Conservation (phyloP, 495 filamentous ascomycete species). For the Lophium mytilinum region DNA sequence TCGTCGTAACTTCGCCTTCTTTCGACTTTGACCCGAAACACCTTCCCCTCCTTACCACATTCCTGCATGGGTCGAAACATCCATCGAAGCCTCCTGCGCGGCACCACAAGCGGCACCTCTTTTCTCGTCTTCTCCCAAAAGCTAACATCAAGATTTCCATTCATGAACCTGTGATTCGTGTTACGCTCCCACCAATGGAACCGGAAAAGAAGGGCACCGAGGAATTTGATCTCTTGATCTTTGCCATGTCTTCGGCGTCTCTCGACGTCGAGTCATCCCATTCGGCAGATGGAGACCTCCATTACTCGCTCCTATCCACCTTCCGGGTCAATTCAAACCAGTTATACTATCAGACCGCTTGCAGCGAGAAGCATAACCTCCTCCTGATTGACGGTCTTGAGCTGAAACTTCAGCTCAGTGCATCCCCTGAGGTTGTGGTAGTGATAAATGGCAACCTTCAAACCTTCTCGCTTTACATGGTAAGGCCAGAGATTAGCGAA, state of each 20-base stretch:
- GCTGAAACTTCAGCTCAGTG: slow-evolving; percentile 72
- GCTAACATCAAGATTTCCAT: slow-evolving; percentile 91
- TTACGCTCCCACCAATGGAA: slow-evolving; percentile 70
- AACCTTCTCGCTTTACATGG: slow-evolving; percentile 81
- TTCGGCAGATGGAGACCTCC: slow-evolving; percentile 70
- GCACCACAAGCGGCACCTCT: slow-evolving; percentile 52
- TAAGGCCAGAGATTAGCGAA: slow-evolving; percentile 81
- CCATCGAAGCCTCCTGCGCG: slow-evolving; percentile 12
- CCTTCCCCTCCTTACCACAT: slow-evolving; percentile 73
- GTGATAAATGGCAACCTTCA: slow-evolving; percentile 71
- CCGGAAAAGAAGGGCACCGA: slow-evolving; percentile 44
- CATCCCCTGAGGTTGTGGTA: slow-evolving; percentile 77
- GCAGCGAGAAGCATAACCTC: slow-evolving; percentile 73
- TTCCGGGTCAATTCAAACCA: slow-evolving; percentile 80
- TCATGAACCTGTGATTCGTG: slow-evolving; percentile 88
- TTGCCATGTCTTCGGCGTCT: slow-evolving; percentile 83
- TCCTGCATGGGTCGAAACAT: slow-evolving; percentile 32
- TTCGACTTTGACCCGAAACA: slow-evolving; percentile 92
- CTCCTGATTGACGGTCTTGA: slow-evolving; percentile 80
- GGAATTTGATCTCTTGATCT: slow-evolving; percentile 91
- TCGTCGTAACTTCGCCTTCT: slow-evolving; percentile 92
- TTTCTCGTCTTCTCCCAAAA: slow-evolving; percentile 90
- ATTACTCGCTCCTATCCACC: slow-evolving; percentile 76
- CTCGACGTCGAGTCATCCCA: slow-evolving; percentile 92
- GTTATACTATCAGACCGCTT: slow-evolving; percentile 88